These are phyloP conservation scores for Fomitiporia mediterranea DNA, from an alignment of 1,284 basidiomycete species.

Conservation along the genomic window DNA sequence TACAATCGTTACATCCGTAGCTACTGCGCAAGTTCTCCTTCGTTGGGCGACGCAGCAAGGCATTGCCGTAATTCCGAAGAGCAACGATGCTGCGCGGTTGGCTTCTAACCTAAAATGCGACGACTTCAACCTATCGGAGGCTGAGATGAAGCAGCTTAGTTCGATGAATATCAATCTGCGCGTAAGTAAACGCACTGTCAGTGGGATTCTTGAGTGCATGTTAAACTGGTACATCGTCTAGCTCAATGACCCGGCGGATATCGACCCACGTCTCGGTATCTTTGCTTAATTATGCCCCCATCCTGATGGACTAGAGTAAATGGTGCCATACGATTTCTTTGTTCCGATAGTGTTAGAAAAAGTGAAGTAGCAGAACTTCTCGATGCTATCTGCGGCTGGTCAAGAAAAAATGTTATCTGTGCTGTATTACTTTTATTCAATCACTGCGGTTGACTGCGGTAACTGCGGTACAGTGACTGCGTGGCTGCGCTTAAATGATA, in stretches of 20 bases:
- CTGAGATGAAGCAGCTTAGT: conserved; percentile 58
- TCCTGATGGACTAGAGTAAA: neutral
- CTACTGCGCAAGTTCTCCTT: conserved; percentile 60
- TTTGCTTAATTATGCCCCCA: conserved; percentile 47
- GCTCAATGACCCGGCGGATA: conserved; percentile 68
- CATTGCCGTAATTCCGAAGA: conserved; percentile 78
- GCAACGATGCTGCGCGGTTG: conserved; percentile 50
- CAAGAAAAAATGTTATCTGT: neutral
- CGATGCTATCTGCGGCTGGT: neutral
- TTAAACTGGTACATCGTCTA: conserved; percentile 24
- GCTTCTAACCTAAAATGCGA: conserved; percentile 55
- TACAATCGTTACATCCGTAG: conserved; percentile 32
- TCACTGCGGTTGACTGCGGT: neutral
- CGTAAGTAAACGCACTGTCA: conserved; percentile 32
- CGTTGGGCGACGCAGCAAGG: conserved; percentile 77
- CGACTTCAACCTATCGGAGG: conserved; percentile 53
- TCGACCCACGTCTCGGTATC: conserved; percentile 59
- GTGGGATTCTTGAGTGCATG: neutral
- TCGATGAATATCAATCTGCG: conserved; percentile 61
- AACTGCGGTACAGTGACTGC: too few relatives aligned
- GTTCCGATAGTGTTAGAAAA: neutral
- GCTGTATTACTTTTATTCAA: neutral
- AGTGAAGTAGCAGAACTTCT: neutral
- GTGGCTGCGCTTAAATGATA: too few relatives aligned
- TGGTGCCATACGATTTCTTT: neutral